These are phyloP conservation scores for Halophytophthora polymorphica DNA, from an alignment of 352 stramenopile genomes.

Conservation along the genomic window DNA sequence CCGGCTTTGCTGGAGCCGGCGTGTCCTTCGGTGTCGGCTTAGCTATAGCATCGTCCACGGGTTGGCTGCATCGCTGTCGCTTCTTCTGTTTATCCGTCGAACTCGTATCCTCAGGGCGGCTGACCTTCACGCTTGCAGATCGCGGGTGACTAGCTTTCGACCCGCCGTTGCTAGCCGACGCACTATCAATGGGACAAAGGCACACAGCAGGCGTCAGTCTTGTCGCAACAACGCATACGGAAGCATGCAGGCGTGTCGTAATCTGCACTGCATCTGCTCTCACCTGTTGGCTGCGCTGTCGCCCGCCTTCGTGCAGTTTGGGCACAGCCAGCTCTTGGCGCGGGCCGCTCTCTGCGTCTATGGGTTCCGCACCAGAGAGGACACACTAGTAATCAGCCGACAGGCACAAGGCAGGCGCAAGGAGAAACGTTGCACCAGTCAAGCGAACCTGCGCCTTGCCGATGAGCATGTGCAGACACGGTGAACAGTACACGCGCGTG, in stretches of 20 bases:
- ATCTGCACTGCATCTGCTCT: no score
- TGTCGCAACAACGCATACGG: no score
- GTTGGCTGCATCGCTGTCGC: slow-evolving; percentile 28
- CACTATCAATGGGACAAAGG: neutral
- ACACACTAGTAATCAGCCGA: neutral
- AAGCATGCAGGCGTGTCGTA: no score
- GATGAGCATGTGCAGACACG: slow-evolving; percentile 62
- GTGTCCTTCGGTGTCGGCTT: slow-evolving; percentile 21
- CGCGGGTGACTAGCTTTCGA: no score
- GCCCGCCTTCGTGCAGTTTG: slow-evolving; percentile 48
- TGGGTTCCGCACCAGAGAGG: neutral
- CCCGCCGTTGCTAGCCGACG: no score
- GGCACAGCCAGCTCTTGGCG: slow-evolving; percentile 57
- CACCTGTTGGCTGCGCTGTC: neutral
- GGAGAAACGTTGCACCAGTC: neutral
- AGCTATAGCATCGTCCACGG: slow-evolving; percentile 23
- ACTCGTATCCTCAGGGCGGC: neutral
- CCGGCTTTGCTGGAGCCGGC: neutral
- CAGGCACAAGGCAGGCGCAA: neutral
- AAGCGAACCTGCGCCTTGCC: slow-evolving; percentile 38
- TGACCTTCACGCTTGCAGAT: no score
- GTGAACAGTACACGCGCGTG: slow-evolving; percentile 46
- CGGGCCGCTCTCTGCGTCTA: slow-evolving; percentile 51
- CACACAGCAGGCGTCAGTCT: no score
- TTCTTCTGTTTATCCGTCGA: slow-evolving; percentile 38